Evolutionary conservation across 352 stramenopile genomes (phyloP).

Genomic region (Pythium periplocum): DNA sequence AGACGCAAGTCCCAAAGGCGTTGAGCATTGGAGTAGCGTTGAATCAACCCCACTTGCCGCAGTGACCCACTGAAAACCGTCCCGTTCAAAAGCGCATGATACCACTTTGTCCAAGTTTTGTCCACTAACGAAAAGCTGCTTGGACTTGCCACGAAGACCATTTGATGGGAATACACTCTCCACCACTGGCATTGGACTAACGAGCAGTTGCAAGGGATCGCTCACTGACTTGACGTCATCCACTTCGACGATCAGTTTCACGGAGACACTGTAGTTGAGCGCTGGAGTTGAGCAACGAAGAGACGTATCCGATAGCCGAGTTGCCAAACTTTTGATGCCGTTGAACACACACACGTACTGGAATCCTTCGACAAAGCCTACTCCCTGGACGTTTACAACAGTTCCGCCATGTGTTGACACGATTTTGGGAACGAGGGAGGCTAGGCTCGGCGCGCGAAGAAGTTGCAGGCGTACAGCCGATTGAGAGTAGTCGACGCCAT

Average conservation of each 20-base stretch:
- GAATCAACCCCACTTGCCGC: neutral
- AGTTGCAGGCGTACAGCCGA: neutral
- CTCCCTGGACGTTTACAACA: neutral
- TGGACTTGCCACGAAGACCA: neutral
- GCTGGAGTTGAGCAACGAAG: slow-evolving; percentile 3
- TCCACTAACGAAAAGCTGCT: slow-evolving; percentile 7
- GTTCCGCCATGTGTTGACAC: slow-evolving; percentile 1
- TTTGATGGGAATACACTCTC: too few relatives aligned
- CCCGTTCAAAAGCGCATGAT: slow-evolving; percentile 5
- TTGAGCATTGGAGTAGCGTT: slow-evolving; percentile 7
- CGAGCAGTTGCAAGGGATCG: neutral
- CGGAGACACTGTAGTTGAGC: neutral
- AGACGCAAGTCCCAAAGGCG: slow-evolving; percentile 3
- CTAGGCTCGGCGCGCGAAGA: neutral
- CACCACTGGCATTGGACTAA: neutral
- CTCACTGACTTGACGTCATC: slow-evolving; percentile 1
- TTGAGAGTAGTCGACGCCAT: slow-evolving; percentile 8
- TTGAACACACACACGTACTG: slow-evolving; percentile 4
- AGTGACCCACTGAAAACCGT: neutral
- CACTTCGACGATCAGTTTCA: slow-evolving; percentile 2
- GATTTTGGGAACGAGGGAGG: slow-evolving; percentile 1
- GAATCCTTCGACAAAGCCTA: neutral
- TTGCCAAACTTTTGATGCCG: neutral
- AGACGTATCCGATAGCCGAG: neutral
- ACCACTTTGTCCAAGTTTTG: slow-evolving; percentile 6